Conservation (phyloP, 2,329 filamentous ascomycete genomes). For the Diaporthe velutina region DNA sequence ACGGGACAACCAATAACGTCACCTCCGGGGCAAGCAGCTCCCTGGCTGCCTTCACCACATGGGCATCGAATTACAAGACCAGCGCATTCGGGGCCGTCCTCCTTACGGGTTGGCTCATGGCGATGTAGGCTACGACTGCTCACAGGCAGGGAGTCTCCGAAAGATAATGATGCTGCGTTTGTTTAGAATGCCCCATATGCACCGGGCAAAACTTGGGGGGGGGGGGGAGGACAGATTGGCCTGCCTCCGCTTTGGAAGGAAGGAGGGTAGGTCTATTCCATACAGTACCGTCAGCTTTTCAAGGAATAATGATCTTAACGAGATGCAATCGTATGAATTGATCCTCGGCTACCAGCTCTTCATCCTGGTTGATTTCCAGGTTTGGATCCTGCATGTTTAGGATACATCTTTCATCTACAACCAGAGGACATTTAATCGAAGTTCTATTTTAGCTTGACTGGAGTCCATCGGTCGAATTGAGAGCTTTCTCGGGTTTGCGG, state of each 20-base stretch:
- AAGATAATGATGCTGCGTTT: background rate
- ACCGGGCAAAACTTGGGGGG: background rate
- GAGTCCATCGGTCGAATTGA: no score
- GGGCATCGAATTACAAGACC: background rate
- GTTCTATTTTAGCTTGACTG: no score
- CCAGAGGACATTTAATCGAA: no score
- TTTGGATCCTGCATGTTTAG: background rate
- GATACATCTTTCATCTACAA: no score
- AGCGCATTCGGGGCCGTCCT: background rate
- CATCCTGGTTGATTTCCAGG: background rate
- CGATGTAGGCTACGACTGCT: background rate
- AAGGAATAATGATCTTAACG: background rate
- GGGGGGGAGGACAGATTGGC: background rate
- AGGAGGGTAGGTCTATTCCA: background rate
- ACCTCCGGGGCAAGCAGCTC: background rate
- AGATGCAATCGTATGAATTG: background rate
- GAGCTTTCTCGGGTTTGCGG: no score
- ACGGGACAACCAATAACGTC: constrained; percentile 26
- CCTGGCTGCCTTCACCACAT: background rate
- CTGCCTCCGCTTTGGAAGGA: background rate
- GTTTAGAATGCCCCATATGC: no score
- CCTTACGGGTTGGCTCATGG: background rate
- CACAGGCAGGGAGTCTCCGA: background rate
- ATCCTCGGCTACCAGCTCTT: no score
- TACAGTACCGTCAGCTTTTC: background rate